Evolutionary conservation across 2,329 filamentous ascomycete species (phyloP).

Genomic region (Fusarium sulawesiense): DNA sequence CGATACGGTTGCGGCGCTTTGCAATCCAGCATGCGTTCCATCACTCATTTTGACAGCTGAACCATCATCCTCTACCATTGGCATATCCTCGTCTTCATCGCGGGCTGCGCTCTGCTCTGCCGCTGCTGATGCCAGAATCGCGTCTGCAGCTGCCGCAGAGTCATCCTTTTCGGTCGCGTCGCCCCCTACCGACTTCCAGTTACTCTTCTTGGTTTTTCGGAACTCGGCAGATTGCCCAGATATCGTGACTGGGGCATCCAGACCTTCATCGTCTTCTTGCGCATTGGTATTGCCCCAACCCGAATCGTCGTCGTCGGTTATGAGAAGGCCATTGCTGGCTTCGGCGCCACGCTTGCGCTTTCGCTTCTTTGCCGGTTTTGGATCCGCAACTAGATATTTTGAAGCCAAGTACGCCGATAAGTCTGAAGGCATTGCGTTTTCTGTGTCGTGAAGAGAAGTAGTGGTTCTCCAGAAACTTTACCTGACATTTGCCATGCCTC

Average conservation of each 20-base stretch:
- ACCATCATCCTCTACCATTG: conserved; percentile 58
- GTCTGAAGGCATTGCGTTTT: conserved; percentile 63
- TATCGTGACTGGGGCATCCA: conserved; percentile 63
- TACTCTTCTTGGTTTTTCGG: conserved; percentile 79
- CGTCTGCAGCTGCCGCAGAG: conserved; percentile 75
- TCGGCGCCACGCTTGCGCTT: conserved; percentile 67
- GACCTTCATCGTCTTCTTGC: conserved; percentile 63
- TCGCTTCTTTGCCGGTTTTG: conserved; percentile 69
- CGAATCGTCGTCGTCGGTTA: conserved; percentile 72
- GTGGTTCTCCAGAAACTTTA: background rate
- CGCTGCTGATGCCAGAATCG: conserved; percentile 78
- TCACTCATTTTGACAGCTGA: conserved; percentile 80
- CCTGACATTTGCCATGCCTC: conserved; percentile 16
- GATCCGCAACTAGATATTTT: conserved; percentile 80
- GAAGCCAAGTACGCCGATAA: conserved; percentile 89
- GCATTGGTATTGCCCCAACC: conserved; percentile 58
- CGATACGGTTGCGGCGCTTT: conserved; percentile 82
- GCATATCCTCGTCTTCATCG: conserved; percentile 62
- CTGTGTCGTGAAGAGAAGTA: background rate
- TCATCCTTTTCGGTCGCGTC: conserved; percentile 49
- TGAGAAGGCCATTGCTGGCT: conserved; percentile 68
- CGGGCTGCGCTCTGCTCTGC: conserved; percentile 70
- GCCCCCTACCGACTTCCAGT: conserved; percentile 78
- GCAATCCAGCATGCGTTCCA: conserved; percentile 87
- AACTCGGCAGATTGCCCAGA: conserved; percentile 70